Evolutionary conservation across 768 basidiomycete genomes (phyloP), one percentile per base, ranked within the genome.

Genomic region (Psilocybe cubensis): DNA sequence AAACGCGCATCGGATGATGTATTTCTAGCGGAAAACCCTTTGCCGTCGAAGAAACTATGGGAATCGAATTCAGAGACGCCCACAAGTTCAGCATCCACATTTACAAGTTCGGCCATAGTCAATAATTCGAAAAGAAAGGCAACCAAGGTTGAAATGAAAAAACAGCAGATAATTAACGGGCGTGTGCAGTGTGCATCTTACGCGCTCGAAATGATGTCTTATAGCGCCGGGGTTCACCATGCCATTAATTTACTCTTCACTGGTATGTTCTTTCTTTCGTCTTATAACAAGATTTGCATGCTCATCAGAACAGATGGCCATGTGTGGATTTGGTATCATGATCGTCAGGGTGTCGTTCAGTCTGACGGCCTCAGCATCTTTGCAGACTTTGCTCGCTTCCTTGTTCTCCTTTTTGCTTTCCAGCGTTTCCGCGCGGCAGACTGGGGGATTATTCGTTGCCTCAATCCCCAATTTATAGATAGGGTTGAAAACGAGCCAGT

Each of bases 301-400:
- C 23, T 27, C 17, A 41, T 28, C 9, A 10, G 23, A 9, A 17
- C 25, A 69, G 64, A 70, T 49, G 60, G 66, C 18, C 24, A 57
- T 44, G 28, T 66, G n/a, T 69, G 61, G 25, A 43, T 68, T 27
- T 71, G 65, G 60, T 69, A 59, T 38, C 66, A 61, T 42, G 70
- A 73, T 54, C 49, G 60, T 20, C 58, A 66, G 42, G 68, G 70
- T 8, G 54, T 65, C 8, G 60, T 73, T 24, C 63, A 63, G 52
- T 65, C 66, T 6, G 31, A 54, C 11, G 68, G 63, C n/a, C 60
- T 72, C 12, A 63, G 62, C 47, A 63, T 70, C 54, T 56, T 70
- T 20, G 45, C 54, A 14, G 59, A 70, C 28, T 63, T 66, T 29
- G 70, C 69, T 23, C 58, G 62, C 24, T 63, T 68, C 44, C 56